Base-by-base conservation (phyloP, 441 rosid species). In the Adansonia rubrostipa region DNA sequence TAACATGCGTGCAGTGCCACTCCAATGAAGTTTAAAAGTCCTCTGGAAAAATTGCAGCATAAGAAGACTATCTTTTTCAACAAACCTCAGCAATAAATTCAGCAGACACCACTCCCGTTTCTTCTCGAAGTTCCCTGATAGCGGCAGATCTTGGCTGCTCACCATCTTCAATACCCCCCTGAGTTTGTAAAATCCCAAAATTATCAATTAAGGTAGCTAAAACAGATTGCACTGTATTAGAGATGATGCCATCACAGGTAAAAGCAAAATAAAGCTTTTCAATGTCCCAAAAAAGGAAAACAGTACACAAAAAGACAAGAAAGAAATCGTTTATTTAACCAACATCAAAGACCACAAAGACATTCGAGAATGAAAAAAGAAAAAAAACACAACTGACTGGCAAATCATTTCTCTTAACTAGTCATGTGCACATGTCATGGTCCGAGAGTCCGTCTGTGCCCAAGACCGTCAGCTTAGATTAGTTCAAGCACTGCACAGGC, bases 141-240 rank as follows among this genome's bases (percentile, higher is more conserved):
- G 97, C 98, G 72, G 98, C 97, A 73, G 89, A 71, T 69, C 85
- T 89, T 20, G 98, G 99, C 61, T 95, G 96, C 80, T 95, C 98
- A 1, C 87, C 93, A 79, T 92, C 99, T 85, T 95, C 99, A 69
- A 95, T 91, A 28, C 40, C 96, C 92, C 99, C 99, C 99, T 95
- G 79, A 73, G 70, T 81, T 24, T 33, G n/a, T 0, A 47, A 78
- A 67, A 62, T 72, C 40, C 65, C 1, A 15, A 73, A 73, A 14
- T 33, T 33, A 5, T 33, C 68, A 63, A 79, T 48, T 24, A 13
- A 71, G 61, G 22, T 28, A 63, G 17, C 45, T 17, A 3, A 1
- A 33, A 28, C 8, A 13, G 33, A 11, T 28, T 33, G 44, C 45
- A 28, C 45, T 63, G 1, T 63, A 36, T 33, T 1, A 33, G 10